phyloP scores from a whole-genome alignment of 2,329 filamentous ascomycete species.

The Simplicillium sp. region DNA sequence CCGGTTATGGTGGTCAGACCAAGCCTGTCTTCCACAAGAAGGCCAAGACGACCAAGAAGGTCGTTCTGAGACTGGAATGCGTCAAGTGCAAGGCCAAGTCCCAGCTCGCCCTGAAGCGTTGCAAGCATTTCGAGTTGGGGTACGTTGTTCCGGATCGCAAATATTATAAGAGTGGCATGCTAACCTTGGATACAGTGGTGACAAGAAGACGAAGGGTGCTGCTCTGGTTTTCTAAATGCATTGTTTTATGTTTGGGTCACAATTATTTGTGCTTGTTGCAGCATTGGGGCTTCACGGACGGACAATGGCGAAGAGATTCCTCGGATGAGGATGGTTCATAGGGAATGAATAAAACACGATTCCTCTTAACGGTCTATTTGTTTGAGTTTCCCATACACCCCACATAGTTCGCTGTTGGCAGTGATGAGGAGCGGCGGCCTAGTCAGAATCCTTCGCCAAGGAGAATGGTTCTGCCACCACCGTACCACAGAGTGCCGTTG shows the following conservation, averaged over 20 bases:
- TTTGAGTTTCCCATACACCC: too few species aligned
- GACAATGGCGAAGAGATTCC: constrained; percentile 36
- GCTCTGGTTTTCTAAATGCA: constrained; percentile 94
- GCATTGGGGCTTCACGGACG: constrained; percentile 35
- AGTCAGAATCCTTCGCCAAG: constrained; percentile 50
- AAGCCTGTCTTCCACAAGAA: constrained; percentile 99
- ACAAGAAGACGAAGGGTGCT: constrained; percentile 99
- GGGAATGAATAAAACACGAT: constrained; percentile 20
- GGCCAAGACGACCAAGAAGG: constrained; percentile 99
- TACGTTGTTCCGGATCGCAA: constrained; percentile 43
- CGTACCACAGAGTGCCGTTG: constrained; percentile 78
- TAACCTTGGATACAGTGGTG: constrained; percentile 63
- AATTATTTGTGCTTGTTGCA: constrained; percentile 32
- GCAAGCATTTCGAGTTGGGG: constrained; percentile 99
- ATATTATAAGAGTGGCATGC: constrained; percentile 12
- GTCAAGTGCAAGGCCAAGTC: constrained; percentile 96
- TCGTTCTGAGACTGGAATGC: constrained; percentile 97
- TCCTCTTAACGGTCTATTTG: constrained; percentile 9
- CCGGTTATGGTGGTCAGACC: constrained; percentile 99
- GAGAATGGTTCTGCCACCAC: constrained; percentile 62
- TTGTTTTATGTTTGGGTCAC: constrained; percentile 30
- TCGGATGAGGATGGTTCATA: constrained; percentile 34
- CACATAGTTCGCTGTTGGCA: too few species aligned
- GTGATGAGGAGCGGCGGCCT: neutral
- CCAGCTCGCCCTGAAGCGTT: constrained; percentile 97